Evolutionary conservation across 192 early-diverging fungal genomes (phyloP), one percentile per base, ranked within the genome.

Genomic region (Phlyctochytrium bullatum): DNA sequence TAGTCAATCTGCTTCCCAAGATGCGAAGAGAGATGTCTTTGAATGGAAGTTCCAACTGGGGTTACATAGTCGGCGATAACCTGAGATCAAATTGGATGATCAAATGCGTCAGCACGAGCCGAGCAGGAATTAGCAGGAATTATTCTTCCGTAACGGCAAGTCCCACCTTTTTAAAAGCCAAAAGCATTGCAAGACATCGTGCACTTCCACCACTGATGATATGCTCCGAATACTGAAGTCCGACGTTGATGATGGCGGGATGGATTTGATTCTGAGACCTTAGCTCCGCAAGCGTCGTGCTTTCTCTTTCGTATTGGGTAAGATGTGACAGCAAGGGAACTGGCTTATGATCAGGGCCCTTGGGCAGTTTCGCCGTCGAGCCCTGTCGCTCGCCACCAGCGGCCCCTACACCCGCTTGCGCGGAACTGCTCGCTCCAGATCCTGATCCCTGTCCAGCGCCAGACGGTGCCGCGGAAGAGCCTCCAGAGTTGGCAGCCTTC

Each of bases 131-230:
- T 27, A 2, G 30, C 35, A n/a, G n/a, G n/a, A n/a, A n/a, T n/a
- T n/a, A 33, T 53, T 33, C 3, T 17, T 6, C 17, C 36, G n/a
- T n/a, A n/a, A n/a, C n/a, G n/a, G 25, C 28, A 25, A 6, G 1
- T 65, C 62, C 1, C 80, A 90, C 92, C 81, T 86, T 88, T 66
- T 86, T 84, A 68, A 99, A 95, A 0, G 92, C 90, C 25, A 77
- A 74, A 35, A 99, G 65, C 75, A 95, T 92, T n/a, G 96, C 93
- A 24, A 93, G 76, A 64, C 91, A 90, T 36, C 97, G 78, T 0
- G 95, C 93, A 69, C 95, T 98, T 16, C 95, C 91, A 2, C 97
- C 95, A 50, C 83, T 78, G 51, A 99, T 93, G 65, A 88, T 90
- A 75, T 89, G 88, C 31, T 93, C 83, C 2, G 87, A 86, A 84